Percentiles rank a stretch among this genome's conserved stretches.
phyloP scores from a whole-genome alignment of 2,329 filamentous ascomycete genomes.

The Gnomoniopsis smithogilvyi region DNA sequence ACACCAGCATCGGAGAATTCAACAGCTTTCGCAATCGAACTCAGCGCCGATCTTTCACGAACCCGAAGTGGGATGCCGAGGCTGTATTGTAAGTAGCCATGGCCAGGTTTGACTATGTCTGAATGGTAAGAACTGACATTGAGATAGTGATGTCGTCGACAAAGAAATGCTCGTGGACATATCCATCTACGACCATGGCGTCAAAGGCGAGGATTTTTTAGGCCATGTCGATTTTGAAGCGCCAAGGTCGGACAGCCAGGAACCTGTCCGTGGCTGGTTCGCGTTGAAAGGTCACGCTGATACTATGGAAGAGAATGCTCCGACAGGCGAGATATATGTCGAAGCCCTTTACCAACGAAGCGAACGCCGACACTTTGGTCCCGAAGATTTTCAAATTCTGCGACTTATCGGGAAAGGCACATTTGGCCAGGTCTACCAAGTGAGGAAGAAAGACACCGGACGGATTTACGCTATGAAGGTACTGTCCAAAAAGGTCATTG shows the following conservation, averaged over 20 bases:
- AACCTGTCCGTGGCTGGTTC: constrained; percentile 81
- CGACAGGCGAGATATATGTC: constrained; percentile 85
- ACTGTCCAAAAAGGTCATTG: constrained; percentile 98
- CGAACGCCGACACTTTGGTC: constrained; percentile 88
- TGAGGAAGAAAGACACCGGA: constrained; percentile 92
- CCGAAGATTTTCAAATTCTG: constrained; percentile 92
- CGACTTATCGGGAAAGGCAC: constrained; percentile 98
- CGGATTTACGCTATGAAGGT: constrained; percentile 99
- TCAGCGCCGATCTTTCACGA: constrained; percentile 61
- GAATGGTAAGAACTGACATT: neutral
- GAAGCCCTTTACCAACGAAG: constrained; percentile 82
- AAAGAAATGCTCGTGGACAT: constrained; percentile 88
- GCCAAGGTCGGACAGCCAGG: constrained; percentile 62
- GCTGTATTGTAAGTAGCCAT: constrained; percentile 76
- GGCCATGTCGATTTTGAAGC: constrained; percentile 82
- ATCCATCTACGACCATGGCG: constrained; percentile 83
- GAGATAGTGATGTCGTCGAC: constrained; percentile 80
- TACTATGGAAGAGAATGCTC: constrained; percentile 65
- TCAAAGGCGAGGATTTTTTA: constrained; percentile 82
- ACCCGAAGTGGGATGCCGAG: constrained; percentile 93
- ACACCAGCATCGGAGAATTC: constrained; percentile 76
- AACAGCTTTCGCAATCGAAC: constrained; percentile 58
- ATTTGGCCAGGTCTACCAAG: constrained; percentile 97
- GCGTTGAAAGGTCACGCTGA: constrained; percentile 72
- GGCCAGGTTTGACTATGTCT: neutral